These are phyloP conservation scores for Pyronema omphalodes DNA, from an alignment of 495 filamentous ascomycete genomes.

Conservation along the genomic window DNA sequence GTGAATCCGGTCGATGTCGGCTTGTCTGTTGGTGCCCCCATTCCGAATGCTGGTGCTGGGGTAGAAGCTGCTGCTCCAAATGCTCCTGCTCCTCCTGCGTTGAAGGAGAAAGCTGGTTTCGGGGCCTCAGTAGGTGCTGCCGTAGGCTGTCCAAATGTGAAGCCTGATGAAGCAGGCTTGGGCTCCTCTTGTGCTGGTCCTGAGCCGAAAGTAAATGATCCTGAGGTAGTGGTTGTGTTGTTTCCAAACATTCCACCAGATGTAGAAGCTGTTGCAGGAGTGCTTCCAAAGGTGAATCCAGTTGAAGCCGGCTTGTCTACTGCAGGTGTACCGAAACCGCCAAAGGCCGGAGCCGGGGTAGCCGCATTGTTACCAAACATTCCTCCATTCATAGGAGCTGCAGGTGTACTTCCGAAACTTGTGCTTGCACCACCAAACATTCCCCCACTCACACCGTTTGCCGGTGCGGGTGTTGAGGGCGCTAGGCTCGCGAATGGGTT, in stretches of 20 bases:
- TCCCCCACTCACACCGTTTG: conserved; percentile 7
- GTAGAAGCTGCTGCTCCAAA: not conserved
- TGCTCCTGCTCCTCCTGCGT: not conserved
- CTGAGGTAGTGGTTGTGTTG: conserved; percentile 5
- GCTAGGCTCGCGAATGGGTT: conserved; percentile 15
- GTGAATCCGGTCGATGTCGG: not conserved
- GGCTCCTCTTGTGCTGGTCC: not conserved
- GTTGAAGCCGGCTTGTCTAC: conserved; percentile 12
- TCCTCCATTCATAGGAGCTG: not conserved
- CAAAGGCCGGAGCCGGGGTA: conserved; percentile 6
- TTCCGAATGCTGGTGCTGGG: not conserved
- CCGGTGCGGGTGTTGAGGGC: conserved; percentile 10
- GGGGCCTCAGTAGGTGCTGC: conserved; percentile 4
- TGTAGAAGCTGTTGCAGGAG: conserved; percentile 3
- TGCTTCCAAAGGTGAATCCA: conserved; percentile 10
- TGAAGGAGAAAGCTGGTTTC: not conserved
- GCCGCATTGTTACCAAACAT: conserved; percentile 14
- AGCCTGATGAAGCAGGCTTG: conserved; percentile 6
- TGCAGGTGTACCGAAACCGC: conserved; percentile 9
- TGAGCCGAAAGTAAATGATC: conserved; percentile 18
- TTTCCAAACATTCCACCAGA: conserved; percentile 15
- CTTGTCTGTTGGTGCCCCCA: not conserved
- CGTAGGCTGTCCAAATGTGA: conserved; percentile 12
- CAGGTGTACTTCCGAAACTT: not conserved
- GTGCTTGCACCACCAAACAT: not conserved